phyloP scores from a whole-genome alignment of 164 flowering plant genomes.

The Taxillus chinensis region DNA sequence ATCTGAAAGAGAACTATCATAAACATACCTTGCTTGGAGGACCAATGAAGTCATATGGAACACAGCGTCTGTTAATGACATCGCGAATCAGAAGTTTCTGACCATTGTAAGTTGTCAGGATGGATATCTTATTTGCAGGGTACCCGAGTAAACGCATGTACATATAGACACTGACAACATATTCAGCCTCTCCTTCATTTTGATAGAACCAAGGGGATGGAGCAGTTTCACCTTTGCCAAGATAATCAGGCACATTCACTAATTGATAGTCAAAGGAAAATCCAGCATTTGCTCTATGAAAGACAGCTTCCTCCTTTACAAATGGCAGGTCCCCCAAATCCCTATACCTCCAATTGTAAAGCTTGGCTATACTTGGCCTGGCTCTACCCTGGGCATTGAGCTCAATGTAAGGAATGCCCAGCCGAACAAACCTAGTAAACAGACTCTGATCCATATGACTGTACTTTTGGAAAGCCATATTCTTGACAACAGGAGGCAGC shows the following conservation, averaged over 20 bases:
- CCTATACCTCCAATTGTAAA: slow-evolving; percentile 95
- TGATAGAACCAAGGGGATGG: slow-evolving; percentile 99
- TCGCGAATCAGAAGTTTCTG: slow-evolving; percentile 97
- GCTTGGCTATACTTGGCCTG: slow-evolving; percentile 83
- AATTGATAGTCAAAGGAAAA: slow-evolving; percentile 89
- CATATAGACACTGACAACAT: slow-evolving; percentile 83
- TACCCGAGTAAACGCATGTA: slow-evolving; percentile 93
- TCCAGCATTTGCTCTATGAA: slow-evolving; percentile 86
- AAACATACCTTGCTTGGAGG: slow-evolving; percentile 73
- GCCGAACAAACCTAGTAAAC: slow-evolving; percentile 93
- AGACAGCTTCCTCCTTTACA: slow-evolving; percentile 53
- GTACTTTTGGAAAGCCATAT: slow-evolving; percentile 99
- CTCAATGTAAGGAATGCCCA: slow-evolving; percentile 94
- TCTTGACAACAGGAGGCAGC: slow-evolving; percentile 97
- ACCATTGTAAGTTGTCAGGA: slow-evolving; percentile 95
- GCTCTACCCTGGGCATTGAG: slow-evolving; percentile 99
- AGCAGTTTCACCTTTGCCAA: slow-evolving; percentile 83
- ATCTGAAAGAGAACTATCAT: background rate
- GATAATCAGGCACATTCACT: slow-evolving; percentile 89
- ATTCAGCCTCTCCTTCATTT: slow-evolving; percentile 98
- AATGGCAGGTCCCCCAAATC: slow-evolving; percentile 88
- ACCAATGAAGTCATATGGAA: slow-evolving; percentile 66
- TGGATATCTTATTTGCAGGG: slow-evolving; percentile 90
- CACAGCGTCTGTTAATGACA: slow-evolving; percentile 75
- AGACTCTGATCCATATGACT: slow-evolving; percentile 99